Evolutionary conservation across 2,329 filamentous ascomycete species (phyloP), one percentile per base, ranked within the genome.

Genomic region (Colletotrichum eremochloae): DNA sequence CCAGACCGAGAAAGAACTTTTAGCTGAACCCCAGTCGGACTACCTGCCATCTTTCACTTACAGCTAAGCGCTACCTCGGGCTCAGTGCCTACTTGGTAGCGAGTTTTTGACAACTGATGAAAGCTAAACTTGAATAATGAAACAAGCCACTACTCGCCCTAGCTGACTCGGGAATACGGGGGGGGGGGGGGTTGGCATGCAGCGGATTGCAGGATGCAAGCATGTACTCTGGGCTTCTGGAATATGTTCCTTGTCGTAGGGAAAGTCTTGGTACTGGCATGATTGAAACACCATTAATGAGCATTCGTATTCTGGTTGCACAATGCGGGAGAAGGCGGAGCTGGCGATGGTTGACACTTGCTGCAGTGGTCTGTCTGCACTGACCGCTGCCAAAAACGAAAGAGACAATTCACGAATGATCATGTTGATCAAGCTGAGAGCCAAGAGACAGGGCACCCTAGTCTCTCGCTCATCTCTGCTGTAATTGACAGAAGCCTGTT

Each of bases 41-140:
- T 44, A 48, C 36, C 29, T 67, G 46, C 38, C 68, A 67, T 60
- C 68, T 68, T 68, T 65, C 63, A 68, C 40, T 65, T 65, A 40
- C 38, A 48, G 68, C 44, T 33, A 72, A 68, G 63, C 48, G 58
- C 55, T 6, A 42, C 38, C 33, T 67, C 57, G 62, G 57, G 40
- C 33, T 36, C 46, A 31, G 50, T 50, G 15, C 38, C 53, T 46
- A 53, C 40, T 53, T 24, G 61, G n/a, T n/a, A 62, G 57, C 38
- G 12, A 2, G 33, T 56, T 68, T 68, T 63, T 70, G 55, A 72
- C 31, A 72, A 69, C 40, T 65, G 70, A 70, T 61, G 70, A 46
- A 53, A 48, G 52, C 24, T 46, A 31, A n/a, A 61, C 44, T 53
- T 58, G 55, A 61, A 44, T 24, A 36, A 33, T n/a, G 55, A 38